Percentiles rank a stretch among this genome's conserved stretches.
Evolutionary conservation across 345 rosid genomes (phyloP).

Genomic region (Stellera chamaejasme): DNA sequence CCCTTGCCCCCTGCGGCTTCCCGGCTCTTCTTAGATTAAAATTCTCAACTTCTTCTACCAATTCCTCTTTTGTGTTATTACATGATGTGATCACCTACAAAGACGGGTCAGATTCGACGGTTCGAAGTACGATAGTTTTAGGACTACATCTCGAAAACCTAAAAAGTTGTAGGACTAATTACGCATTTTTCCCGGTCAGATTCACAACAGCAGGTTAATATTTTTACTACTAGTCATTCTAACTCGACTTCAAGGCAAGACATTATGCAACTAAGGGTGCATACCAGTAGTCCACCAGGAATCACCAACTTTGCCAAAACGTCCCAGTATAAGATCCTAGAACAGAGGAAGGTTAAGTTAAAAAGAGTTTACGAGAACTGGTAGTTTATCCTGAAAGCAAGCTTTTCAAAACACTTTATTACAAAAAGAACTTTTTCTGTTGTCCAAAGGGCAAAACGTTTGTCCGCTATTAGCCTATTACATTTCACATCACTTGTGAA

Average conservation of each 20-base stretch:
- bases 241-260: neutral
- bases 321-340: constrained; percentile 92
- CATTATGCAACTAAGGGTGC: constrained; percentile 1
- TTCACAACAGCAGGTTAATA: neutral
- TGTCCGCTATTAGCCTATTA: too few relatives aligned
- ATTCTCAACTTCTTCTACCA: constrained; percentile 66
- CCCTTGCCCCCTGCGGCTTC: constrained; percentile 29
- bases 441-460: too few relatives aligned
- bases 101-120: neutral
- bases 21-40: constrained; percentile 44
- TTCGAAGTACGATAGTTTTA: too few relatives aligned
- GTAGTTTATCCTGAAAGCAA: too few relatives aligned
- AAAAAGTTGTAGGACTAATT: too few relatives aligned
- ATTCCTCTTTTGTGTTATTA: constrained; percentile 80
- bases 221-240: neutral
- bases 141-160: too few relatives aligned
- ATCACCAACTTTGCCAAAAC: constrained; percentile 80
- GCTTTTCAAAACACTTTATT: too few relatives aligned
- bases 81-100: constrained; percentile 82
- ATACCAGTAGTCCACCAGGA: constrained; percentile 77
- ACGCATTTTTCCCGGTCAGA: too few relatives aligned
- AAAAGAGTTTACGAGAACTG: too few relatives aligned
- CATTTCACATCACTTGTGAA: neutral
- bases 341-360: neutral
- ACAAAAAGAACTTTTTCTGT: too few relatives aligned